Conservation (phyloP, 352 stramenopile genomes). For the Phytophthora nicotianae region DNA sequence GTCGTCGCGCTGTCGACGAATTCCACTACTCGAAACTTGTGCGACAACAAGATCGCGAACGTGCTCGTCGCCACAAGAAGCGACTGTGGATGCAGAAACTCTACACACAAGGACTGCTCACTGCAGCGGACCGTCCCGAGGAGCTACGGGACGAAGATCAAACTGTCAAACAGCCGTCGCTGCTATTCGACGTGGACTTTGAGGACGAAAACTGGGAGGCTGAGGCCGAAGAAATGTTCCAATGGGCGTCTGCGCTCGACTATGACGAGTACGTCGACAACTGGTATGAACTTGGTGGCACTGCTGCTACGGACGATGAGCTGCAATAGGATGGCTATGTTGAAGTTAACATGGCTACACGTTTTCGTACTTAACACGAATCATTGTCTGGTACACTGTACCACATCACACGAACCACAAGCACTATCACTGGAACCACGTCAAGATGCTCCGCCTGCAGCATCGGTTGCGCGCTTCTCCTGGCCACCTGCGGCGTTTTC, state of each 20-base stretch:
- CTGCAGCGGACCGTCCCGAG: conserved; percentile 23
- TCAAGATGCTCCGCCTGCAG: conserved; percentile 30
- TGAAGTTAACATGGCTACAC: conserved; percentile 4
- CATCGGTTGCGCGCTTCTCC: conserved; percentile 18
- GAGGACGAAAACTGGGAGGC: conserved; percentile 72
- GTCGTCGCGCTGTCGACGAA: conserved; percentile 21
- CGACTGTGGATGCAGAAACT: conserved; percentile 84
- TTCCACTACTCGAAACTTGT: conserved; percentile 63
- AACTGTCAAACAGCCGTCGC: conserved; percentile 8
- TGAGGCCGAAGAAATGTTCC: conserved; percentile 73
- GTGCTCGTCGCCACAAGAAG: conserved; percentile 64
- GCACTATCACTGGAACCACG: too few relatives aligned
- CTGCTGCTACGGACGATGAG: conserved; percentile 42
- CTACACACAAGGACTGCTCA: conserved; percentile 63
- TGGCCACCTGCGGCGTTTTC: conserved; percentile 15
- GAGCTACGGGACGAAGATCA: conserved; percentile 18
- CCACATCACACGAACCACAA: conserved; percentile 2
- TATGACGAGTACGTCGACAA: conserved; percentile 78
- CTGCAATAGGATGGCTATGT: conserved; percentile 11
- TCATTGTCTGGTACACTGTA: neutral
- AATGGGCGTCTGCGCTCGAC: conserved; percentile 69
- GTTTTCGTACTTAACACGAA: neutral
- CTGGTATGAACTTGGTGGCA: conserved; percentile 68
- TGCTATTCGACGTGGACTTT: conserved; percentile 70
- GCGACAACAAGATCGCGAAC: conserved; percentile 58